phyloP scores from a whole-genome alignment of 345 rosid genomes.

The Iberis pinnata region DNA sequence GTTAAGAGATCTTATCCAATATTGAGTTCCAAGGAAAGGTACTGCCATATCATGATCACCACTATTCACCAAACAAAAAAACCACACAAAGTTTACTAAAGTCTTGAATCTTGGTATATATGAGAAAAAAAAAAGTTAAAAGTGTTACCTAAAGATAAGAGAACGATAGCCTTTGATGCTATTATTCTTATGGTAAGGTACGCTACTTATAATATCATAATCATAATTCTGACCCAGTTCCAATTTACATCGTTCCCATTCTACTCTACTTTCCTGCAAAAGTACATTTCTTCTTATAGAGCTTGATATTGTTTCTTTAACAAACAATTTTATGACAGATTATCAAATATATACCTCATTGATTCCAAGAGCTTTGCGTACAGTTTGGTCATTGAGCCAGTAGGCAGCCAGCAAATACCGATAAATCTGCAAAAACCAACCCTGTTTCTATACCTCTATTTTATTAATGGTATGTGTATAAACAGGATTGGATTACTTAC shows the following conservation, averaged over 20 bases:
- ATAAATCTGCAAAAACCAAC: background rate
- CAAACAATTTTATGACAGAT: background rate
- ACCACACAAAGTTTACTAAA: slow-evolving; percentile 14
- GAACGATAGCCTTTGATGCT: slow-evolving; percentile 1
- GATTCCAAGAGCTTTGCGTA: background rate
- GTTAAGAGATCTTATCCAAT: slow-evolving; percentile 46
- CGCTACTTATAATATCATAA: background rate
- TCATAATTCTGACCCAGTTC: too few species aligned
- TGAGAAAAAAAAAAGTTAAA: background rate
- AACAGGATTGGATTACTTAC: background rate
- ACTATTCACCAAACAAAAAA: slow-evolving; percentile 21
- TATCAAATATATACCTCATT: background rate
- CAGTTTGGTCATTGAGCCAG: background rate
- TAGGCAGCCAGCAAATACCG: background rate
- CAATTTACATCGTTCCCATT: background rate
- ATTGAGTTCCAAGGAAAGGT: slow-evolving; percentile 45
- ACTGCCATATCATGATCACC: slow-evolving; percentile 52
- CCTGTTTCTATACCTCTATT: background rate
- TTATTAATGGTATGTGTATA: background rate
- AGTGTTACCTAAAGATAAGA: background rate
- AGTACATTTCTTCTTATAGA: background rate
- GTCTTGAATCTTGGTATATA: too few species aligned
- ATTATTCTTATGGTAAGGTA: slow-evolving; percentile 6
- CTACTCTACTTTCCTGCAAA: background rate
- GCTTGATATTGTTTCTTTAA: background rate